Conservation (phyloP, 2,329 filamentous ascomycete species). For the Atkinsonella texensis region DNA sequence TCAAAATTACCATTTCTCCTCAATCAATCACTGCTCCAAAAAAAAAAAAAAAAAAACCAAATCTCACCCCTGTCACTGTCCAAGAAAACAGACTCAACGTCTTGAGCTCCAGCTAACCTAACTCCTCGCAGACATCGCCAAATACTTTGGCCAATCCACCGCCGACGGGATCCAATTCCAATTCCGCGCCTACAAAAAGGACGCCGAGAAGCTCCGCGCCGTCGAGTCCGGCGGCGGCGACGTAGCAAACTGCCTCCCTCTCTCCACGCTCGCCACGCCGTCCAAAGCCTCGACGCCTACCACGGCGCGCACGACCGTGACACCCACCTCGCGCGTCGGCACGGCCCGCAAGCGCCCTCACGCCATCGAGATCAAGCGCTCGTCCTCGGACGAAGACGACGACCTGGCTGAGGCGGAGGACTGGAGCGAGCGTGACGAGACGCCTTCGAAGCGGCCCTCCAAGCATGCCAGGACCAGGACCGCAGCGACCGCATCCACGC, state of each 20-base stretch:
- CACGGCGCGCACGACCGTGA: constrained; percentile 7
- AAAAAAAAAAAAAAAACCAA: too few relatives aligned
- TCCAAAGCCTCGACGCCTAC: constrained; percentile 14
- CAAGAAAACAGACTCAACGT: too few relatives aligned
- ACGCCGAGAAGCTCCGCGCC: constrained; percentile 35
- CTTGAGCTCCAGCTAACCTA: constrained; percentile 5
- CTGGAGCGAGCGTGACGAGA: constrained; percentile 16
- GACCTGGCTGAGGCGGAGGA: constrained; percentile 15
- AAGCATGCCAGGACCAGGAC: constrained; percentile 14
- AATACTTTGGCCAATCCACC: constrained; percentile 48
- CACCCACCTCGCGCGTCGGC: constrained; percentile 2
- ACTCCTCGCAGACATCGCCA: constrained; percentile 40
- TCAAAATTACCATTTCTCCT: background rate
- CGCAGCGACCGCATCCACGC: constrained; percentile 12
- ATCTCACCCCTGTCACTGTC: too few relatives aligned
- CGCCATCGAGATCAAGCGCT: constrained; percentile 15
- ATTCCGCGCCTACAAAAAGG: constrained; percentile 42
- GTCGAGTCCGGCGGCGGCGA: constrained; percentile 33
- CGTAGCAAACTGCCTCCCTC: constrained; percentile 28
- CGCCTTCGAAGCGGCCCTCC: constrained; percentile 18
- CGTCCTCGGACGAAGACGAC: constrained; percentile 14
- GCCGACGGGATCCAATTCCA: constrained; percentile 47
- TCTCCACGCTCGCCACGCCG: constrained; percentile 18
- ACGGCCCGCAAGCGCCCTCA: constrained; percentile 16
- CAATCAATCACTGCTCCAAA: too few relatives aligned